phyloP scores from a whole-genome alignment of 2,329 filamentous ascomycete genomes.

The Colletotrichum sp. region DNA sequence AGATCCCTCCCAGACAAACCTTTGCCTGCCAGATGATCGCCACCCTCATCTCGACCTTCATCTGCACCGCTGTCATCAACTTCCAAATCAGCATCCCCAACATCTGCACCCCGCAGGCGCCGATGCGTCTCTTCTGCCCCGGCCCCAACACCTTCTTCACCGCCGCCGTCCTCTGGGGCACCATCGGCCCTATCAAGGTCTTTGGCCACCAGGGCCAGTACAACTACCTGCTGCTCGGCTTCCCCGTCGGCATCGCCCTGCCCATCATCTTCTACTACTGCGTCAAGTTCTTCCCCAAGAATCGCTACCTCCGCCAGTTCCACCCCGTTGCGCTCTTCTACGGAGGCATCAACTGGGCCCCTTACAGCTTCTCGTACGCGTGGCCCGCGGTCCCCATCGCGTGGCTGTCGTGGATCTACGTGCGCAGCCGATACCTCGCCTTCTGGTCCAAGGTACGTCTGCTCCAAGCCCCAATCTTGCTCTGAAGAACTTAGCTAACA shows the following conservation, averaged over 20 bases:
- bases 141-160: conserved; percentile 62
- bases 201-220: conserved; percentile 56
- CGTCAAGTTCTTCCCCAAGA: conserved; percentile 44
- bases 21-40: conserved; percentile 65
- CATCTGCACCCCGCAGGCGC: conserved; percentile 54
- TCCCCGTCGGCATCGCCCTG: conserved; percentile 52
- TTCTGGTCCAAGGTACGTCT: conserved; percentile 46
- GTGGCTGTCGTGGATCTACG: conserved; percentile 24
- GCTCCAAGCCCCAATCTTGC: too few relatives aligned
- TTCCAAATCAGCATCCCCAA: conserved; percentile 52
- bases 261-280: conserved; percentile 49
- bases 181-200: conserved; percentile 55
- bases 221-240: conserved; percentile 51
- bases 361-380: conserved; percentile 39
- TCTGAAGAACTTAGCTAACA: too few relatives aligned
- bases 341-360: conserved; percentile 50
- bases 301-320: conserved; percentile 41
- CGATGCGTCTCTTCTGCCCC: conserved; percentile 56
- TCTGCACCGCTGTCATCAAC: conserved; percentile 52
- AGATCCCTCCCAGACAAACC: conserved; percentile 65
- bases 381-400: conserved; percentile 25
- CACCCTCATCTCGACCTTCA: conserved; percentile 57
- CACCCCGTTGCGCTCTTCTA: conserved; percentile 55
- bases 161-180: conserved; percentile 60
- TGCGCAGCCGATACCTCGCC: conserved; percentile 39